These are phyloP conservation scores for Penicillium janthinellum DNA, from an alignment of 2,329 filamentous ascomycete species.

Conservation along the genomic window DNA sequence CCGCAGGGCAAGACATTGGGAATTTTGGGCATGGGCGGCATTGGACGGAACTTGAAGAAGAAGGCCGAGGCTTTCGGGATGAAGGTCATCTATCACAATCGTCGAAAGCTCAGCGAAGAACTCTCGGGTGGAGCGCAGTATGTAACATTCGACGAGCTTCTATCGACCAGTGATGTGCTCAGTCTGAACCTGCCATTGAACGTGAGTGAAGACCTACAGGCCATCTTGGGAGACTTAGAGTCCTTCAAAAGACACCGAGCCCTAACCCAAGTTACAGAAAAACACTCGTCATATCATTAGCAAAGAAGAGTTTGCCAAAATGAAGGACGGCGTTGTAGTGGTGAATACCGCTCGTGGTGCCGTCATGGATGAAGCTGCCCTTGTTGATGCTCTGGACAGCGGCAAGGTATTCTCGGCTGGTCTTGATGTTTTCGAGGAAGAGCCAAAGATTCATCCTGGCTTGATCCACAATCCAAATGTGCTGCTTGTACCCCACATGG, in stretches of 20 bases:
- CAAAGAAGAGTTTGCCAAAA: slow-evolving; percentile 67
- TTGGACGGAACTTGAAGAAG: slow-evolving; percentile 73
- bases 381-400: slow-evolving; percentile 70
- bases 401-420: slow-evolving; percentile 72
- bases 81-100: slow-evolving; percentile 74
- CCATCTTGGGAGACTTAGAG: too few relatives aligned
- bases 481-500: slow-evolving; percentile 81
- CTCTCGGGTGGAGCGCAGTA: slow-evolving; percentile 44
- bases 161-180: slow-evolving; percentile 71
- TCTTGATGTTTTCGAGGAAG: slow-evolving; percentile 81
- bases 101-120: slow-evolving; percentile 60
- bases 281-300: slow-evolving; percentile 76
- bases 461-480: slow-evolving; percentile 70
- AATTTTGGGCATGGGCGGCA: slow-evolving; percentile 84
- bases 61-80: slow-evolving; percentile 78
- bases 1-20: slow-evolving; percentile 77
- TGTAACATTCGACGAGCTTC: slow-evolving; percentile 70
- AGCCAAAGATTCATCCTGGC: slow-evolving; percentile 74
- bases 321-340: slow-evolving; percentile 76
- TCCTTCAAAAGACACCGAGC: background rate
- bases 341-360: slow-evolving; percentile 83
- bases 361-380: slow-evolving; percentile 77
- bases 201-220: slow-evolving; percentile 50
- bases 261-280: slow-evolving; percentile 42
- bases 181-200: slow-evolving; percentile 81